Evolutionary conservation across 441 rosid genomes (phyloP), one percentile per base, ranked within the genome.

Genomic region (Euphorbia corollata): DNA sequence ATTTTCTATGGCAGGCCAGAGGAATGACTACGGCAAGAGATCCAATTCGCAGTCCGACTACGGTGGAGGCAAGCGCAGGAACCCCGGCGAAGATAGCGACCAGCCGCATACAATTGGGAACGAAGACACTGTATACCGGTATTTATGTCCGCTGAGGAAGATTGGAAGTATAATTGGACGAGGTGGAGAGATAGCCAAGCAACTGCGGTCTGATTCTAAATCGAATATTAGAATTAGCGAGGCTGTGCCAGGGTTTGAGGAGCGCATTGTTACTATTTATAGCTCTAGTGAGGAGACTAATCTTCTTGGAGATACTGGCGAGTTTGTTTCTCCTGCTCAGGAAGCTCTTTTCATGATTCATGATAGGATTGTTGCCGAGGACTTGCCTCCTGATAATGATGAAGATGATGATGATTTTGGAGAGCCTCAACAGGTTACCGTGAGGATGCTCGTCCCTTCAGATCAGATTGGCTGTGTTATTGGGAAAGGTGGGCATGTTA

Each of bases 401-500:
- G 24, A 15, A 3, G 57, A 59, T 60, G 61, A 7, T 61, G 89
- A 78, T 15, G 32, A 27, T 27, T 77, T 76, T 27, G 83, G 77
- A 15, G 90, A 87, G 79, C 69, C 68, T 64, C 88, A 71, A 13
- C 89, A 84, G 68, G 82, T 87, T 69, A 86, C 83, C 63, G 94
- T 89, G 5, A 80, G 85, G 73, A 82, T 94, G 76, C 91, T 94
- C 57, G 99, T 94, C 61, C 94, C 98, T 7, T 85, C 99, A 0
- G 98, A 91, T 82, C 99, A 95, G 90, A 91, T 95, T 79, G 99
- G 99, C 18, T 95, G 97, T 77, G 76, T 95, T 68, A 90, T 95
- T 68, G 98, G 99, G 66, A 92, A 88, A 83, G 99, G 99, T 51
- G 99, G 99, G 5, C 97, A 92, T 70, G 88, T 91, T 22, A 86